A percentile compares a stretch with the other conserved stretches of the same genome.
phyloP scores from a whole-genome alignment of 805 yeast species.

The Candida orba region DNA sequence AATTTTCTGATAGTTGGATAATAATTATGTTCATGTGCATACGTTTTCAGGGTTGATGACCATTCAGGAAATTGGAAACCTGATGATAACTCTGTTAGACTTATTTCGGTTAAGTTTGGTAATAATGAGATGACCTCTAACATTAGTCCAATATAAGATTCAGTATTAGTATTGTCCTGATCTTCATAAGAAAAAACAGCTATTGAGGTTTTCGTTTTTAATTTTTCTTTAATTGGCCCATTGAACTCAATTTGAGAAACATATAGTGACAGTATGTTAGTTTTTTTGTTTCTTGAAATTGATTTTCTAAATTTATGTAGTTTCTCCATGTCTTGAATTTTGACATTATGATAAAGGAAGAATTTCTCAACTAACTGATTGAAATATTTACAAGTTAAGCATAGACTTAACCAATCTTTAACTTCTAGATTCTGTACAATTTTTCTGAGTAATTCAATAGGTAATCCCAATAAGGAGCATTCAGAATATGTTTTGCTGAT shows the following conservation, averaged over 20 bases:
- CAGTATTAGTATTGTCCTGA: conserved; percentile 10
- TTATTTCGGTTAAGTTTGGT: conserved; percentile 37
- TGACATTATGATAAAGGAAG: conserved; percentile 31
- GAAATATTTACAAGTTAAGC: conserved; percentile 32
- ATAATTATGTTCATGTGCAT: conserved; percentile 21
- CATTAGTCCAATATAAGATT: conserved; percentile 28
- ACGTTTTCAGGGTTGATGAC: conserved; percentile 21
- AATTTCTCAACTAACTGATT: conserved; percentile 29
- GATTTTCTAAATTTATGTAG: conserved; percentile 29
- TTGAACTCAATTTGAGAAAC: conserved; percentile 15
- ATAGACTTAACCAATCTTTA: conserved; percentile 22
- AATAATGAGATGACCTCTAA: conserved; percentile 38
- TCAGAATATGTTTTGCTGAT: conserved; percentile 20
- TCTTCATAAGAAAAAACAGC: conserved; percentile 21
- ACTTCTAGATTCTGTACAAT: conserved; percentile 26
- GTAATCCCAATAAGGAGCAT: conserved; percentile 33
- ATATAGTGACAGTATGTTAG: conserved; percentile 17
- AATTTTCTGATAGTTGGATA: conserved; percentile 27
- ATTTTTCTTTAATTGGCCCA: conserved; percentile 14
- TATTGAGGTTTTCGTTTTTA: conserved; percentile 11
- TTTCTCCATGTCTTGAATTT: conserved; percentile 19
- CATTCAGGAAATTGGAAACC: conserved; percentile 36
- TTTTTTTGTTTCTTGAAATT: conserved; percentile 26
- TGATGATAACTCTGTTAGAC: conserved; percentile 41
- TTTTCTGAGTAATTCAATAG: conserved; percentile 35